These are phyloP conservation scores for Penicillium griseofulvum DNA, from an alignment of 2,329 filamentous ascomycete species.

Conservation along the genomic window DNA sequence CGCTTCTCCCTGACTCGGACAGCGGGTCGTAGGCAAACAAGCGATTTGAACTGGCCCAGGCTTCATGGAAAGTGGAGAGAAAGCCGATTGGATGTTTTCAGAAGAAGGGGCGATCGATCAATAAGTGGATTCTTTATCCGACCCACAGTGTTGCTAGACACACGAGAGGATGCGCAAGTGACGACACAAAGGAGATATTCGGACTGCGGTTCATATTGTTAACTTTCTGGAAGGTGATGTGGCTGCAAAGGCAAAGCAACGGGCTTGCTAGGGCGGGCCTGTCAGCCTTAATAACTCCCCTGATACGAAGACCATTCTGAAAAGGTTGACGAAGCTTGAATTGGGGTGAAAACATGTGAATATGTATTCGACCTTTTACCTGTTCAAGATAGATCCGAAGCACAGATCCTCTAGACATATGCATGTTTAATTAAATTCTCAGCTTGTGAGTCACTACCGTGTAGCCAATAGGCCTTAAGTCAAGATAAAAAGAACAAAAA, in stretches of 20 bases:
- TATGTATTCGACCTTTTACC: neutral
- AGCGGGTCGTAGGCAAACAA: slow-evolving; percentile 81
- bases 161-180: slow-evolving; percentile 66
- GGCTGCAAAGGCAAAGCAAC: slow-evolving; percentile 58
- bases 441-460: neutral
- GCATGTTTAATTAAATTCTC: neutral
- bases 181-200: slow-evolving; percentile 77
- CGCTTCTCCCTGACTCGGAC: slow-evolving; percentile 48
- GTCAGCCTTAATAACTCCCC: slow-evolving; percentile 9
- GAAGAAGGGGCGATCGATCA: slow-evolving; percentile 67
- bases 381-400: neutral
- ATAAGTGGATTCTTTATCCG: slow-evolving; percentile 74
- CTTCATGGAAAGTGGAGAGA: slow-evolving; percentile 66
- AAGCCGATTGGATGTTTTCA: slow-evolving; percentile 61
- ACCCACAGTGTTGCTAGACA: slow-evolving; percentile 79
- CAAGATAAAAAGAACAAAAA: neutral
- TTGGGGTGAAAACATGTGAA: neutral
- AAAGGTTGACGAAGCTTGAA: slow-evolving; percentile 7
- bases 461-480: neutral
- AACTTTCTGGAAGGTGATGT: slow-evolving; percentile 73
- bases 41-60: slow-evolving; percentile 75
- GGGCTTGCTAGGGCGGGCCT: slow-evolving; percentile 15
- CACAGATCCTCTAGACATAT: neutral
- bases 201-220: slow-evolving; percentile 70
- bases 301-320: slow-evolving; percentile 15